Evolutionary conservation across 345 rosid species (phyloP), one percentile per base, ranked within the genome.

Genomic region (Linum usitatissimum): DNA sequence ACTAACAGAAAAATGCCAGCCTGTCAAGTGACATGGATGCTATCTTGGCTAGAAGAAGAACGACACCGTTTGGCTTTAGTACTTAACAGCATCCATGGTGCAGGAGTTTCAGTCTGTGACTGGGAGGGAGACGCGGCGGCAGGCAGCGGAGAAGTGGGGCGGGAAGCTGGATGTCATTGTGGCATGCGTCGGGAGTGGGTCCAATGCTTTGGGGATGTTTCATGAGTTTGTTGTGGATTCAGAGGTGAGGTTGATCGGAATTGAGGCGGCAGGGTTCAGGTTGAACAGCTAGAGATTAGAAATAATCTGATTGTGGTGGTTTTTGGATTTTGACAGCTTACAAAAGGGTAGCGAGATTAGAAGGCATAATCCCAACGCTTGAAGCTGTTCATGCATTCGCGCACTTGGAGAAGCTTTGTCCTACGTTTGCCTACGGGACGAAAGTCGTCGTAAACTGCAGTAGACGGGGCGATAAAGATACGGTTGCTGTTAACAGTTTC

Each of bases 41-140:
- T n/a, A n/a, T n/a, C n/a, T n/a, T n/a, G n/a, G n/a, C n/a, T n/a
- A n/a, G n/a, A n/a, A n/a, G n/a, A n/a, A n/a, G n/a, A n/a, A n/a
- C n/a, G n/a, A n/a, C n/a, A n/a, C n/a, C n/a, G n/a, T n/a, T n/a
- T n/a, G n/a, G n/a, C n/a, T n/a, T n/a, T n/a, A n/a, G n/a, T n/a
- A n/a, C n/a, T n/a, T n/a, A n/a, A n/a, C 96, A 96, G 0, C 98
- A 91, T 62, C 98, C 95, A 84, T 88, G 81, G 98, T 91, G 0
- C 70, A 90, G 0, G 90, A 88, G 68, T 91, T 88, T 65, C 98
- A 88, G 59, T 77, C 94, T 0, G 83, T 91, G 38, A 91, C 88
- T 6, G 98, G 98, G 4, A 86, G 75, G 45, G 98, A 91, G 71
- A 88, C 87, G 6, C 84, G 92, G 73, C 76, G 68, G 30, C 98